Evolutionary conservation across 2,329 filamentous ascomycete species (phyloP), one percentile per base, ranked within the genome.

Genomic region (Alternaria angustiovoidea): DNA sequence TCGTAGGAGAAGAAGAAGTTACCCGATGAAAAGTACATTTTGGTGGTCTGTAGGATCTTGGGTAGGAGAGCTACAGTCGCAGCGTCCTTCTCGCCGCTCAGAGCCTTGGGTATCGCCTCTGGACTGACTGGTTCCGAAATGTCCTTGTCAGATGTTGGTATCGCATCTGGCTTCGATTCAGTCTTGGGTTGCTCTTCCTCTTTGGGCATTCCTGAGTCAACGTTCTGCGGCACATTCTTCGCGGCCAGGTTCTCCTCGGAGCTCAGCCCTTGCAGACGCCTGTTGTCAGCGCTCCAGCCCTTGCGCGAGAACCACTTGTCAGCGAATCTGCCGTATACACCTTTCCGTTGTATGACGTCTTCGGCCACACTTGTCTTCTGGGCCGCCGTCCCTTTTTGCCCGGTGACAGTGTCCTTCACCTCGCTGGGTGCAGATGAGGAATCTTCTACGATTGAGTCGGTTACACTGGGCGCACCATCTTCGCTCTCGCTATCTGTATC

Each of bases 1-100:
- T 99, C 95, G 76, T 99, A 97, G 0, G 94, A 94, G 77, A 94
- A 99, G 82, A 91, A 98, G 78, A 97, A 98, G 76, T 92, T 97
- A 64, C 86, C 86, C 0, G 89, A 86, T 1, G 91, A 89, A 73
- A 97, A 94, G 61, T 97, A 87, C 56, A 98, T 87, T 72, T 92
- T 92, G 2, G 93, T 89, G 32, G 92, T 96, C 41, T 91, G 87
- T 42, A 99, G 79, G 39, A 98, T 83, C 73, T 97, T 96, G 1
- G 94, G 94, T 11, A 96, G 82, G 32, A 98, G 62, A 0, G 72
- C 67, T 34, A 74, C 59, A 2, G 75, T 77, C 3, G 71, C 69
- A 2, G 73, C 75, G 44, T 79, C 72, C 49, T 72, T 70, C 6
- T 69, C 64, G 20, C 76, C 76, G 18, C 63, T 65, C 11, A 78